Base-by-base conservation (phyloP, 805 yeast species). In the Metschnikowia proteae region DNA sequence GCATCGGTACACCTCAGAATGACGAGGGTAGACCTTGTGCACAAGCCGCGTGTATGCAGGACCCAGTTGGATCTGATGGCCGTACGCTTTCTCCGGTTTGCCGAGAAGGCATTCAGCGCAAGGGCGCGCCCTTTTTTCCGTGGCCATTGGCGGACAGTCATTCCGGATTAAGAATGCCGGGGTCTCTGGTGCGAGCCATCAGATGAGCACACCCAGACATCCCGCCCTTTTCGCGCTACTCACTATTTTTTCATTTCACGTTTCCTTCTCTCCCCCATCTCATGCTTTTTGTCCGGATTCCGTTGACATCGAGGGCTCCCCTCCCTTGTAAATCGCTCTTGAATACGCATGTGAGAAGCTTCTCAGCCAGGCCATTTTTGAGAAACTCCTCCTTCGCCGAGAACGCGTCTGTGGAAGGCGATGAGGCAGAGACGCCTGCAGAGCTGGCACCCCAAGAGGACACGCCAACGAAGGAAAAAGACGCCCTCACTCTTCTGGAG, bases 401-500 rank as follows among this genome's bases (percentile, higher is more conserved):
- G 11, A 29, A 31, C 11, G 26, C 36, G 11, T 6, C 35, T 5
- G 25, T 27, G 6, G 9, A 27, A 13, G 25, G 17, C 25, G 8
- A 17, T 38, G 41, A 27, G 32, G 9, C 32, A 38, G 41, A 22
- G 8, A 6, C 40, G 11, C 31, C 29, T 8, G 11, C 5, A 26
- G 7, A 13, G 6, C 7, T 13, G 11, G 28, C 40, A 5, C 31
- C 31, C 3, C 13, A 26, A 6, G 32, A 27, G 25, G 25, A 28
- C 28, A 8, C 22, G 30, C 41, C 32, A 8, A 5, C 26, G 32
- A 26, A 26, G 43, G 47, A 29, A 47, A 45, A 35, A 49, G 38
- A 22, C 49, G 50, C 25, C 4, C 35, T 56, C 30, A 52, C 57
- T 30, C 48, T 56, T 42, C 35, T 47, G 10, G 52, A 55, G 36